A percentile compares a stretch with the other conserved stretches of the same genome.
phyloP scores from a whole-genome alignment of 257 asterid genomes.

The Misopates orontium region DNA sequence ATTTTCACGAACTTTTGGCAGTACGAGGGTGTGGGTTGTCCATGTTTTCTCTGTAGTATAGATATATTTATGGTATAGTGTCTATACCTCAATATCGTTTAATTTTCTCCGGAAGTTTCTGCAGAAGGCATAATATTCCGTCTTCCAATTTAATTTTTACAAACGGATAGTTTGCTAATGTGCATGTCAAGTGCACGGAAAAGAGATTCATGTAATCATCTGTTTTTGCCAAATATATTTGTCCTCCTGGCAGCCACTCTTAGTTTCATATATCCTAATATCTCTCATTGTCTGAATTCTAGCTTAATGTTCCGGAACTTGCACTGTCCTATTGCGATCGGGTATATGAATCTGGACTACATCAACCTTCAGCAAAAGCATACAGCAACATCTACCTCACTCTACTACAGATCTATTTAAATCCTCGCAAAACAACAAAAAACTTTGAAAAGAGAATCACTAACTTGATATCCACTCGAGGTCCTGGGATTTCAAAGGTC shows the following conservation, averaged over 20 bases:
- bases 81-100: background rate
- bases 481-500: constrained; percentile 51
- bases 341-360: constrained; percentile 62
- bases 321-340: constrained; percentile 93
- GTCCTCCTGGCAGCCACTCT: constrained; percentile 16
- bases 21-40: background rate
- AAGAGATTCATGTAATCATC: background rate
- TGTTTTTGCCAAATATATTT: too few species aligned
- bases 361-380: constrained; percentile 66
- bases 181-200: constrained; percentile 1
- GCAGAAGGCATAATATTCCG: constrained; percentile 9
- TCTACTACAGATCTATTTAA: constrained; percentile 87
- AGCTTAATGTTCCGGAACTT: constrained; percentile 93
- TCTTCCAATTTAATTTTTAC: constrained; percentile 8
- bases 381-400: constrained; percentile 77
- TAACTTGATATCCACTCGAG: constrained; percentile 53
- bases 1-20: constrained; percentile 19
- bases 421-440: constrained; percentile 78
- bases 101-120: background rate
- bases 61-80: too few species aligned
- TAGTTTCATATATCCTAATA: constrained; percentile 10
- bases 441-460: constrained; percentile 70
- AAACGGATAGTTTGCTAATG: background rate
- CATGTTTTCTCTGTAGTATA: background rate
- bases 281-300: constrained; percentile 26